A percentile compares a stretch with the other conserved stretches of the same genome.
phyloP scores from a whole-genome alignment of 2,329 filamentous ascomycete species.

The Nemania diffusa region DNA sequence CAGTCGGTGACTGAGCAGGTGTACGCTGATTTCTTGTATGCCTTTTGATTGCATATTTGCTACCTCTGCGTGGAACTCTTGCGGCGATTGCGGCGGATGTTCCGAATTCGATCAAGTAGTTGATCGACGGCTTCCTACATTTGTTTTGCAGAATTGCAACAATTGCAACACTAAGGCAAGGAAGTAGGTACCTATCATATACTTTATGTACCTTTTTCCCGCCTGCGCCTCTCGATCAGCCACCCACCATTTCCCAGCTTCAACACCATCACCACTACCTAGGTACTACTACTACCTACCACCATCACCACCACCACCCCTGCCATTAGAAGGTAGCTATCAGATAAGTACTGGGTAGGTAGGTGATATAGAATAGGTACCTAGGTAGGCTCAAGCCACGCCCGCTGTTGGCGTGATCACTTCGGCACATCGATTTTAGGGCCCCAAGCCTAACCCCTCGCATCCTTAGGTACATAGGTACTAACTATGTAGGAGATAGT shows the following conservation, averaged over 20 bases:
- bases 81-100: constrained; percentile 24
- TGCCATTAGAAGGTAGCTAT: background rate
- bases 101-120: constrained; percentile 33
- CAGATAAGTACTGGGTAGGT: background rate
- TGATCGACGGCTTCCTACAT: constrained; percentile 32
- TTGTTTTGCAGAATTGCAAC: constrained; percentile 9
- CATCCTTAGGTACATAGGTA: too few species aligned
- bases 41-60: background rate
- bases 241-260: background rate
- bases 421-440: constrained; percentile 17
- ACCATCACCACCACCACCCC: too few species aligned
- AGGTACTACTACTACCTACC: too few species aligned
- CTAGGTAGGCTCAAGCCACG: constrained; percentile 26
- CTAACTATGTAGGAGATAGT: too few species aligned
- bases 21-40: background rate
- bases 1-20: background rate
- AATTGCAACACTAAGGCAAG: background rate
- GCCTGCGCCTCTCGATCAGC: background rate
- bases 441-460: constrained; percentile 10
- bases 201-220: background rate
- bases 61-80: constrained; percentile 2
- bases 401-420: constrained; percentile 5
- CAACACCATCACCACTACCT: too few species aligned
- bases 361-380: background rate
- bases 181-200: background rate